Conservation (phyloP, 1,284 basidiomycete genomes). For the Rhodotorula sp. region DNA sequence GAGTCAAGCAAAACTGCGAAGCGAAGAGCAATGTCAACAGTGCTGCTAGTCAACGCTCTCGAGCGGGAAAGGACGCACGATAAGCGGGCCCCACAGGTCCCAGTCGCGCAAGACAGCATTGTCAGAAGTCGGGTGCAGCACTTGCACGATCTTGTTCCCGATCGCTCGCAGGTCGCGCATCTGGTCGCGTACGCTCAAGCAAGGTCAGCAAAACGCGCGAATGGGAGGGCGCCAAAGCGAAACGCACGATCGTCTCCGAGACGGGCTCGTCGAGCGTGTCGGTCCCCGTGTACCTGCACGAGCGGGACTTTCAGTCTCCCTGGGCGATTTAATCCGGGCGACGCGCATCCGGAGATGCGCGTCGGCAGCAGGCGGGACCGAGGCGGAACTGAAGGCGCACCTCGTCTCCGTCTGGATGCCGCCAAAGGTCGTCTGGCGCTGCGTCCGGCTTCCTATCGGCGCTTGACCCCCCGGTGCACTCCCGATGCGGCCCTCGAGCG, state of each 20-base stretch:
- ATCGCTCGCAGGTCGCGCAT: conserved; percentile 84
- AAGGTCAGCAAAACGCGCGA: no score
- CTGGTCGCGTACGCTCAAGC: no score
- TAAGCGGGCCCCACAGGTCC: conserved; percentile 93
- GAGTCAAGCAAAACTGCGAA: conserved; percentile 64
- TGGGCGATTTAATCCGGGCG: no score
- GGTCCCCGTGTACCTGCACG: conserved; percentile 67
- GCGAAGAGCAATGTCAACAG: background rate
- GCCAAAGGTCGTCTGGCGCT: conserved; percentile 55
- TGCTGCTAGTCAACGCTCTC: background rate
- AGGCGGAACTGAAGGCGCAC: conserved; percentile 55
- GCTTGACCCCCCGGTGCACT: background rate
- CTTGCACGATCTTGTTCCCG: conserved; percentile 86
- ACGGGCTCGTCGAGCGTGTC: conserved; percentile 88
- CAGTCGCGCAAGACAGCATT: conserved; percentile 76
- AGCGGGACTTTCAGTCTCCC: background rate
- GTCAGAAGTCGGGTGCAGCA: conserved; percentile 76
- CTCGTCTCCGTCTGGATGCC: conserved; percentile 85
- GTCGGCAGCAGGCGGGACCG: no score
- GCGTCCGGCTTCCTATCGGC: conserved; percentile 15
- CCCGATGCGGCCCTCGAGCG: conserved; percentile 34
- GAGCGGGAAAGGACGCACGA: conserved; percentile 50
- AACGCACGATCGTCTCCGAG: conserved; percentile 79
- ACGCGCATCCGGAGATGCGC: background rate
- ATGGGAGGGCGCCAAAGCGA: no score